phyloP scores from a whole-genome alignment of 1,284 basidiomycete genomes.

The Ustanciosporium gigantosporum region DNA sequence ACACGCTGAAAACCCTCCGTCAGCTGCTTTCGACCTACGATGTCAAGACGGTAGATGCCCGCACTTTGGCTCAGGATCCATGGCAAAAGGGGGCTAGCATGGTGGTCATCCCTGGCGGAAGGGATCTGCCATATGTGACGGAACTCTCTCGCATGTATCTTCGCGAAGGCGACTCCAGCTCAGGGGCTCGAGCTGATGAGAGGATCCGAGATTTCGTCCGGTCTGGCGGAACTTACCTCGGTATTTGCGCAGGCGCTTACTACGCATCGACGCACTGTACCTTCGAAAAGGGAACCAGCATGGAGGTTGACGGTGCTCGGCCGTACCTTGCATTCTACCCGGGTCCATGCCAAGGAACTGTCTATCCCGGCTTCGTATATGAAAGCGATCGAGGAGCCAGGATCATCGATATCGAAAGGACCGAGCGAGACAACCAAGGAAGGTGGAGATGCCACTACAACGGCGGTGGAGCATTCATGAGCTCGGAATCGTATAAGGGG shows the following conservation, averaged over 20 bases:
- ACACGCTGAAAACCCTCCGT: constrained; percentile 45
- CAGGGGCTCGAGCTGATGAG: background rate
- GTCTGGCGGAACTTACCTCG: constrained; percentile 70
- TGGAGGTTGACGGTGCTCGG: constrained; percentile 65
- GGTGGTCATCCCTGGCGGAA: constrained; percentile 49
- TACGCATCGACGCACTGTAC: constrained; percentile 64
- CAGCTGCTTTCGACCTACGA: constrained; percentile 46
- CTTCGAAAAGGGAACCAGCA: constrained; percentile 65
- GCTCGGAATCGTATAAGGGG: constrained; percentile 43
- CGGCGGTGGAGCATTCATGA: constrained; percentile 66
- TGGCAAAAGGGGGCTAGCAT: constrained; percentile 44
- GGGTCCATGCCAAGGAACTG: constrained; percentile 66
- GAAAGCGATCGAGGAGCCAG: constrained; percentile 64
- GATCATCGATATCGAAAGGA: constrained; percentile 57
- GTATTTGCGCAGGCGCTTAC: constrained; percentile 70
- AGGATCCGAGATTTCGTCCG: constrained; percentile 70
- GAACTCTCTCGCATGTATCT: constrained; percentile 17
- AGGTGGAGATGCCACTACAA: constrained; percentile 65
- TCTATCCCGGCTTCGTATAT: constrained; percentile 68
- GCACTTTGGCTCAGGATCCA: constrained; percentile 44
- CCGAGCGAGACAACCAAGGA: constrained; percentile 1
- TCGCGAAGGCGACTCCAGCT: constrained; percentile 4
- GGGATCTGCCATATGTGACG: constrained; percentile 50
- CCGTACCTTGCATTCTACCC: constrained; percentile 68
- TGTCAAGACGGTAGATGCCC: constrained; percentile 42